Evolutionary conservation across 106 monocot species (phyloP), one percentile per base, ranked within the genome.

Genomic region (Dioscorea dumetorum): DNA sequence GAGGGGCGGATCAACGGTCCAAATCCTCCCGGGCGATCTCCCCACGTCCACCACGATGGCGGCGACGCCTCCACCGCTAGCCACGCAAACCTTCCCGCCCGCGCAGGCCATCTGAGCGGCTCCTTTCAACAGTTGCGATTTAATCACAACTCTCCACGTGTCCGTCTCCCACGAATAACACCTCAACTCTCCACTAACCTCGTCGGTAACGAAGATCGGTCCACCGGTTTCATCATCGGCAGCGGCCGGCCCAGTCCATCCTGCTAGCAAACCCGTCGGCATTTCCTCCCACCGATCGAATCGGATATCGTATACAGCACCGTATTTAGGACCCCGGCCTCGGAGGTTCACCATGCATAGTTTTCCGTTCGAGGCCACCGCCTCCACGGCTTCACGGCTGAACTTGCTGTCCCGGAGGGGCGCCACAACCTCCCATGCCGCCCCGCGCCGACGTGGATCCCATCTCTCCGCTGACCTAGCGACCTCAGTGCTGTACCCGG

Each of bases 201-300:
- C 87, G 59, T 87, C 87, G 56, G 72, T 77, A 17, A 70, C 77
- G 71, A 79, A 91, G 31, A 87, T 84, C 21, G 54, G 22, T 11
- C 64, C 77, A 28, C 50, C 73, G 6, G 32, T 70, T n/a, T 23
- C 70, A 16, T 21, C 59, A 16, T 21, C 59, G 22, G 54, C 60
- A 1, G 76, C 66, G 7, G 82, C 87, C 17, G 90, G 90, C 7
- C 94, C 94, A 17, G 18, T 83, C 94, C 94, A 94, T 0, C 94
- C 94, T 20, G 74, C 22, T 0, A 84, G 67, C 76, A 94, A 34
- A 4, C 87, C 90, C 15, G 49, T 4, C 12, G 94, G 94, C 94
- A 94, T 94, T 17, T 75, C 77, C 60, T 70, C 84, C 94, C 94
- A 94, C 20, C 60, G 9, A 60, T 81, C 76, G 28, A 60, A 33